These are phyloP conservation scores for Arxiozyma heterogenica DNA, from an alignment of 1,139 yeast genomes.

Conservation along the genomic window DNA sequence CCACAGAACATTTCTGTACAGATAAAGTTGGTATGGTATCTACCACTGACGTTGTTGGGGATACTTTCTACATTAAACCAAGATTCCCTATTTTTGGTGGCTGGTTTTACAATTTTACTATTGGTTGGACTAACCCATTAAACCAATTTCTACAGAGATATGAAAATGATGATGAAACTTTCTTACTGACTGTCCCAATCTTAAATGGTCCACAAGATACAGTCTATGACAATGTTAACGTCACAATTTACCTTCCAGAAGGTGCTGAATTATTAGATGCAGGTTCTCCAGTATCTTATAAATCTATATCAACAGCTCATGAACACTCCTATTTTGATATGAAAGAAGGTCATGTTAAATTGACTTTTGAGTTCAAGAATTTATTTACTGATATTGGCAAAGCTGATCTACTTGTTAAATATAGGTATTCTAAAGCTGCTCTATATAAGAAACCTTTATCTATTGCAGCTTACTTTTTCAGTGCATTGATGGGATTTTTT, in stretches of 20 bases:
- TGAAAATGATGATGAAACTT: slow-evolving; percentile 40
- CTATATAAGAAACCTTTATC: slow-evolving; percentile 58
- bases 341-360: slow-evolving; percentile 67
- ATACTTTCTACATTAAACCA: slow-evolving; percentile 58
- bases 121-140: slow-evolving; percentile 76
- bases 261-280: slow-evolving; percentile 61
- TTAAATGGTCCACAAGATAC: slow-evolving; percentile 64
- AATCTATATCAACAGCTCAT: slow-evolving; percentile 32
- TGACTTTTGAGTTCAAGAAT: slow-evolving; percentile 53
- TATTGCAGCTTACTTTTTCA: slow-evolving; percentile 55
- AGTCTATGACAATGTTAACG: slow-evolving; percentile 52
- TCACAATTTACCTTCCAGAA: slow-evolving; percentile 76
- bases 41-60: slow-evolving; percentile 29
- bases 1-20: slow-evolving; percentile 6
- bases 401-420: slow-evolving; percentile 51
- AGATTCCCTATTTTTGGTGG: slow-evolving; percentile 92
- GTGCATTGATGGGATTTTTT: slow-evolving; percentile 53
- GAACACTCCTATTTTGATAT: slow-evolving; percentile 71
- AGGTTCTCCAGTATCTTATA: slow-evolving; percentile 46
- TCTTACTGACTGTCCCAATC: slow-evolving; percentile 59
- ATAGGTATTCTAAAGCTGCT: slow-evolving; percentile 47
- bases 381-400: slow-evolving; percentile 61
- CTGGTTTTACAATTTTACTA: slow-evolving; percentile 91
- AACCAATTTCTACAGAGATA: slow-evolving; percentile 42
- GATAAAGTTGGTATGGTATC: slow-evolving; percentile 8